Base-by-base conservation (phyloP, 2,329 filamentous ascomycete genomes). In the Calonectria pteridis region DNA sequence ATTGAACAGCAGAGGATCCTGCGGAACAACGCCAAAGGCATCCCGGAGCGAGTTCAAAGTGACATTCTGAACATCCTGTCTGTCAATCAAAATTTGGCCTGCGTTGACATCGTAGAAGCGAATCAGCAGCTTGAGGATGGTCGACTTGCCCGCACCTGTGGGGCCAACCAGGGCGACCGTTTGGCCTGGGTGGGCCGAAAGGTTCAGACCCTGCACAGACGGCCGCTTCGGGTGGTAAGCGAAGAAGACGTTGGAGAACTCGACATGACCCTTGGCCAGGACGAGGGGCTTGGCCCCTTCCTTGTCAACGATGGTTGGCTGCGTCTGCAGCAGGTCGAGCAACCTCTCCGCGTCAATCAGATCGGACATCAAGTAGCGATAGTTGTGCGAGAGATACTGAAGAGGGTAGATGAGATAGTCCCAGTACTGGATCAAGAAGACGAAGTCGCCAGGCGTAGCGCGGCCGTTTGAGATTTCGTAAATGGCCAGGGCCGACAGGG, bases 381-480 rank as follows among this genome's bases (percentile, higher is more conserved):
- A 80, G 9, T 80, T 79, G 62, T 77, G 77, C 11, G 79, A 80
- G 4, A 84, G 80, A 28, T 79, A 84, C 76, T 80, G 79, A 79
- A 86, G 76, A 1, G 84, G 84, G 65, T 74, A 90, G 74, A 81
- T 88, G 82, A 79, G 75, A 18, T 78, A 77, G 9, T 84, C 83
- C 93, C 93, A 94, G 82, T 94, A 94, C 40, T 90, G 88, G 20
- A 93, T 85, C 31, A 94, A 83, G 23, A 92, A 91, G 6, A 94
- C 89, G 74, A 94, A 92, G 73, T 81, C 79, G 0, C 79, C 79
- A 0, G 79, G 69, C 0, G 77, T 67, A 0, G 78, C 75, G 3
- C 49, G 50, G 11, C 76, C 77, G 9, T 75, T 64, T 1, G 73
- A 78, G 20, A 81, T 69, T 1, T 81, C 77, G 1, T 77, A 75